Base-by-base conservation (phyloP, 345 rosid genomes). In the Gossypium thurberi region DNA sequence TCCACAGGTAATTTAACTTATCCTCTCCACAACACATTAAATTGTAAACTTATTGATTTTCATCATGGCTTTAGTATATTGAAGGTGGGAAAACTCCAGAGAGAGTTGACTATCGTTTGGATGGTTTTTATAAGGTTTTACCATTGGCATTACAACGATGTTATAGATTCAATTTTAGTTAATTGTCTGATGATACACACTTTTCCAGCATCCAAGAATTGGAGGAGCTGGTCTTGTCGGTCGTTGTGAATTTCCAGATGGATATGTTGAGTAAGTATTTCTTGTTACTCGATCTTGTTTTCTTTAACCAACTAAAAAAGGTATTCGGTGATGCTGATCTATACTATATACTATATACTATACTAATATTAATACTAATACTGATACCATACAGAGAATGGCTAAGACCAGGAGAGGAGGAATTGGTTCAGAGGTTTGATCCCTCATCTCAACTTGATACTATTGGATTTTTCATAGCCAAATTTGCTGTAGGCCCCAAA, bases 201-300 rank as follows among this genome's bases (percentile, higher is more conserved):
- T 56, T 46, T 82, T 80, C 71, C 88, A 95, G 99, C 79, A 86
- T 75, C 99, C 94, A 57, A 91, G 89, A 79, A 74, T 91, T 57
- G 99, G 97, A 85, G 97, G 99, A 72, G 91, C 97, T 53, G 98
- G 98, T 46, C 93, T 92, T 72, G 85, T 90, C 73, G 98, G 99
- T 79, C 64, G 75, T 20, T 87, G 74, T 73, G 83, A 87, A 82
- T 91, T 88, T 73, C 82, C 87, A 0, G 90, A 95, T 70, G 99
- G 99, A 79, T 88, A 81, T 73, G 43, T 83, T 8, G 98, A 95
- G 99, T 95, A 85, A 85, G 94, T 77, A 62, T 72, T 68, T 69
- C 46, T 18, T 56, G 60, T 56, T 56, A 56, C 60, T 8, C 15
- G 10, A 10, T 20, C 12, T 9, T 18, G 20, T 2, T 2, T 55